Percentiles rank a stretch among this genome's conserved stretches.
phyloP scores from a whole-genome alignment of 768 basidiomycete genomes.

The Inosperma sp. region DNA sequence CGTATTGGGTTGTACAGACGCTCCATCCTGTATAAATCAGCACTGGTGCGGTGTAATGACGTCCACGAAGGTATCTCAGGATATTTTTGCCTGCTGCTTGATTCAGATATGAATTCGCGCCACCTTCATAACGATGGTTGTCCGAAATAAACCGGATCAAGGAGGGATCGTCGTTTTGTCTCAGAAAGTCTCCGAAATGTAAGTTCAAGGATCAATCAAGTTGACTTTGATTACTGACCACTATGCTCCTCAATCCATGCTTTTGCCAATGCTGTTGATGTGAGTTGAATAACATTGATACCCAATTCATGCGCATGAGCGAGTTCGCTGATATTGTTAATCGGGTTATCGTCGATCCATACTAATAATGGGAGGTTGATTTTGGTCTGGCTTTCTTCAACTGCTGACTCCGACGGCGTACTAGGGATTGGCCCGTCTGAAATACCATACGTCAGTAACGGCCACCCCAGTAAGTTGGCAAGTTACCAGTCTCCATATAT shows the following conservation, averaged over 20 bases:
- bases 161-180: background rate
- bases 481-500: too few relatives aligned
- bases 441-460: too few relatives aligned
- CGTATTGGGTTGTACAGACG: conserved; percentile 19
- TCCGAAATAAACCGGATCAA: background rate
- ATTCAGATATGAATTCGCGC: conserved; percentile 11
- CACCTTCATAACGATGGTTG: background rate
- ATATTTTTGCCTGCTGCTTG: conserved; percentile 21
- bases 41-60: conserved; percentile 19
- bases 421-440: too few relatives aligned
- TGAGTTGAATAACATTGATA: too few relatives aligned
- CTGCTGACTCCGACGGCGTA: too few relatives aligned
- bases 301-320: conserved; percentile 13
- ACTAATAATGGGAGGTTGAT: conserved; percentile 24
- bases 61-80: conserved; percentile 22
- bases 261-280: conserved; percentile 20
- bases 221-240: conserved; percentile 9
- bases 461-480: too few relatives aligned
- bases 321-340: conserved; percentile 15
- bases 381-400: too few relatives aligned
- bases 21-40: conserved; percentile 23
- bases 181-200: background rate
- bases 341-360: conserved; percentile 24
- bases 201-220: background rate
- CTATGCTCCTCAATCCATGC: conserved; percentile 24